Conservation (phyloP, 2,329 filamentous ascomycete genomes). For the Blastomyces parvus region DNA sequence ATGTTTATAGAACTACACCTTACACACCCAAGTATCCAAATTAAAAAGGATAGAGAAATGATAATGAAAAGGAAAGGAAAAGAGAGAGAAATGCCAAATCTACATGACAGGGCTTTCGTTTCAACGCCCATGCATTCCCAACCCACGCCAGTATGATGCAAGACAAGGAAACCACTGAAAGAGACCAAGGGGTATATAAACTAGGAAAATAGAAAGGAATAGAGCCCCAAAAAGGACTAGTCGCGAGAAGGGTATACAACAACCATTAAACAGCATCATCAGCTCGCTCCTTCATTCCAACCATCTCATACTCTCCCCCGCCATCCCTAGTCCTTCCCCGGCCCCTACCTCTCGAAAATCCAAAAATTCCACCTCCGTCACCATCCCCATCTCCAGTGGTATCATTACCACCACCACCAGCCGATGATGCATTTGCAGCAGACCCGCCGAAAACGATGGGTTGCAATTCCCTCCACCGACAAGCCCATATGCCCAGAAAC, state of each 20-base stretch:
- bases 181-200: neutral
- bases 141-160: constrained; percentile 2
- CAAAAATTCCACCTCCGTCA: constrained; percentile 11
- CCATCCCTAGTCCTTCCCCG: constrained; percentile 20
- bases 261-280: constrained; percentile 45
- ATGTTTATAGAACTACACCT: neutral
- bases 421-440: constrained; percentile 13
- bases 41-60: neutral
- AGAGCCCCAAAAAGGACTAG: constrained; percentile 2
- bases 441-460: constrained; percentile 72
- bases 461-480: constrained; percentile 76
- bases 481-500: constrained; percentile 75
- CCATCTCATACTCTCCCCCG: constrained; percentile 54
- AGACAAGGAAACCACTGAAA: neutral
- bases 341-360: constrained; percentile 19
- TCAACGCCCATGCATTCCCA: neutral
- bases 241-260: constrained; percentile 3
- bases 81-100: constrained; percentile 1
- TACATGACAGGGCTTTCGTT: neutral
- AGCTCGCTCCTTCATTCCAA: constrained; percentile 39
- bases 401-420: constrained; percentile 31
- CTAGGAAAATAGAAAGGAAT: neutral
- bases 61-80: neutral
- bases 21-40: neutral
- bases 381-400: constrained; percentile 28